phyloP scores from a whole-genome alignment of 2,329 filamentous ascomycete genomes.

The Colletotrichum sp. region DNA sequence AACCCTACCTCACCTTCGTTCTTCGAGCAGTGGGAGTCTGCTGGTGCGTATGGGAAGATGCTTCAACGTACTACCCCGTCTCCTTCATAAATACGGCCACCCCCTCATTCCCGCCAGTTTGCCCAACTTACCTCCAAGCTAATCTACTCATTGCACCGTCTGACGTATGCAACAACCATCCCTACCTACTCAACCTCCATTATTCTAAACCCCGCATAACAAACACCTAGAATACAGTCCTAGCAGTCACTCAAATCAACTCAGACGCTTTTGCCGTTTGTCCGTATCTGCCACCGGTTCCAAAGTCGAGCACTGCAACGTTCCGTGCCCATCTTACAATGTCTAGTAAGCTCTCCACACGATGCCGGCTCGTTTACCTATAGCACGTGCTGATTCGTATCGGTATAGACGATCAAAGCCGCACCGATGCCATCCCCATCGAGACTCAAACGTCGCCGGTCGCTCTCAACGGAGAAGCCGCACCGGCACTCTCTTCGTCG shows the following conservation, averaged over 20 bases:
- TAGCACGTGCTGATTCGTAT: not conserved
- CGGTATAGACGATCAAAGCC: not conserved
- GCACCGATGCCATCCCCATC: not conserved
- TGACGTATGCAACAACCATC: not conserved
- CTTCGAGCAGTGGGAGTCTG: not conserved
- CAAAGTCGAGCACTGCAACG: not conserved
- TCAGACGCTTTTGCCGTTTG: not conserved
- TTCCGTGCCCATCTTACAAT: not conserved
- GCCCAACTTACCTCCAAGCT: not conserved
- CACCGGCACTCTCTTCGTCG: conserved; percentile 17
- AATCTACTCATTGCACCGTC: not conserved
- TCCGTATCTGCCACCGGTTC: not conserved
- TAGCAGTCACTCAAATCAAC: not conserved
- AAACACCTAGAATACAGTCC: not conserved
- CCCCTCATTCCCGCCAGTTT: not conserved
- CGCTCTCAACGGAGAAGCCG: not conserved
- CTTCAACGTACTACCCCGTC: not conserved
- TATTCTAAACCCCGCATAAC: not conserved
- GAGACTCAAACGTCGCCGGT: not conserved
- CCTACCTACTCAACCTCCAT: not conserved
- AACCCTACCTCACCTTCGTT: not conserved
- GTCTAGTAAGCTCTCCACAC: not conserved
- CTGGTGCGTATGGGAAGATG: not conserved
- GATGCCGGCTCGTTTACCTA: no score
- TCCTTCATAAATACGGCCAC: not conserved